Evolutionary conservation across 352 stramenopile genomes (phyloP), one percentile per base, ranked within the genome.

Genomic region (Phytophthora quininea): DNA sequence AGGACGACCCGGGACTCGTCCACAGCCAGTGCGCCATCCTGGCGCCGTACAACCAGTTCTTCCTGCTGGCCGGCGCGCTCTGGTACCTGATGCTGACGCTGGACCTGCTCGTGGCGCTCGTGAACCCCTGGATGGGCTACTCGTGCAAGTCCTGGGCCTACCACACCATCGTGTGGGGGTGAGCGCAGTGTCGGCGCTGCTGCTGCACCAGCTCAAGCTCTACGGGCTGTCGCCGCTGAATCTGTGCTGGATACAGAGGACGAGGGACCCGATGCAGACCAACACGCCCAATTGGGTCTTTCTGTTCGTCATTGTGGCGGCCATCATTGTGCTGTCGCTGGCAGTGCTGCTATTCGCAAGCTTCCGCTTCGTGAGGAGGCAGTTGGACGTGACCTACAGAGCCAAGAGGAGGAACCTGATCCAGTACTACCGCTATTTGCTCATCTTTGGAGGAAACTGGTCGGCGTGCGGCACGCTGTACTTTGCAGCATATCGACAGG

Each of bases 61-160:
- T 92, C 67, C 37, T 90, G 15, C 71, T 93, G 12, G 82, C 82
- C 1, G 78, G 84, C 42, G 75, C 58, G n/a, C 65, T 75, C 7
- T 96, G 88, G 88, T 94, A 94, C 68, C 71, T 94, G 51, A 96
- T 94, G 88, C 78, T 96, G 30, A 81, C 88, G 40, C 57, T 94
- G 31, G 88, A 94, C 63, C 77, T 96, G 54, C 80, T 96, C 19
- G 83, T 96, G 58, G 88, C 86, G 53, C 83, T 96, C 46, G 86
- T 96, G 46, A 94, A 96, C 64, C 88, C 88, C 6, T 94, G 88
- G 88, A 94, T 94, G 84, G 86, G 88, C 52, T 96, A 96, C 69
- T 77, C 83, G 11, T 93, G 87, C 80, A 96, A 96, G 61, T 79
- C 86, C 12, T 91, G 88, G 84, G 73, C 84, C 29, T 94, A 96